Evolutionary conservation across 2,329 filamentous ascomycete species (phyloP), one percentile per base, ranked within the genome.

Genomic region (Onygenales sp.): DNA sequence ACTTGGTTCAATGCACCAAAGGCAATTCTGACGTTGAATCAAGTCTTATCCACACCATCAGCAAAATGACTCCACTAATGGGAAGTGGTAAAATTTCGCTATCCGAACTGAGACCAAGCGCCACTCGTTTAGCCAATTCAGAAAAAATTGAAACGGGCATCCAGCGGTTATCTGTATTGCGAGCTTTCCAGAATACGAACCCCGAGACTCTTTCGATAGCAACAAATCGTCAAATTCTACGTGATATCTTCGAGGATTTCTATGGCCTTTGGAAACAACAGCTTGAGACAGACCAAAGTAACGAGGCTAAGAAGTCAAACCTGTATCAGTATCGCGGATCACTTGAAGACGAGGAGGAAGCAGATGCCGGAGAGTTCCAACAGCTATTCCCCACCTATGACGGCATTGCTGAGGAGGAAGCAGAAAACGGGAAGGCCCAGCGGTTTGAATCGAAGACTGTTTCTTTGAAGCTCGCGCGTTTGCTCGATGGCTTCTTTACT

Each of bases 311-410:
- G 32, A 87, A 86, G 57, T 82, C 81, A 5, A 90, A 87, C 57
- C 70, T 95, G 41, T 98, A 95, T 69, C 85, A 84, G 17, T 96
- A 93, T 72, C 82, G 83, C 58, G 92, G 91, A 35, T 85, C 83
- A 41, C 73, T 81, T 41, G 86, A 91, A 56, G 85, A 91, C 47
- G 83, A 88, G 58, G 86, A 94, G 53, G 85, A 87, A 61, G 75
- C 81, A 8, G 82, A 89, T 51, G 80, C 85, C 57, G 80, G 86
- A 53, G 87, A 93, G 58, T 85, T 95, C 59, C 78, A 84, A 17
- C 80, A 86, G 58, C 74, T 97, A 6, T 97, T 97, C 72, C 92
- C 92, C 1, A 81, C 80, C 5, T 94, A 83, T 58, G 83, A 87
- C 11, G 77, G 79, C 1, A 77, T 78, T 1, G 67, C 74, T 2